A percentile compares a stretch with the other conserved stretches of the same genome.
Conservation (phyloP, 805 yeast genomes). For the Yarrowia divulgata region DNA sequence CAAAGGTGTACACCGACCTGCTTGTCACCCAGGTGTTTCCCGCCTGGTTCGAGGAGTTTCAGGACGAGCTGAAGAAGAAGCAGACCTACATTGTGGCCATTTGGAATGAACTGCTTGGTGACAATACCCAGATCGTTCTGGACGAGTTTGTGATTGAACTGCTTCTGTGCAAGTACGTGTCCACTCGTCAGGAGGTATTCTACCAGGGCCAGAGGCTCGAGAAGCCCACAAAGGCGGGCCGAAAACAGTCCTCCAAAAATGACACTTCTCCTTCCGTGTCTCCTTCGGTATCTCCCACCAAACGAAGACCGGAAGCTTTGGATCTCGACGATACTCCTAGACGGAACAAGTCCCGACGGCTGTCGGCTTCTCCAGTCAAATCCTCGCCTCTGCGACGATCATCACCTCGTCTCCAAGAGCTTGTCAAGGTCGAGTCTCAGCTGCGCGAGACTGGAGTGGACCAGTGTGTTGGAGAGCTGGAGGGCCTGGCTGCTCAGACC, state of each 20-base stretch:
- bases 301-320: neutral
- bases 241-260: neutral
- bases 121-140: neutral
- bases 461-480: neutral
- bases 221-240: neutral
- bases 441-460: neutral
- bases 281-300: slow-evolving; percentile 10
- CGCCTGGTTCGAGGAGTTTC: slow-evolving; percentile 6
- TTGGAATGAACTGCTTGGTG: slow-evolving; percentile 22
- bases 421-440: neutral
- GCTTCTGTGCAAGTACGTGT: slow-evolving; percentile 14
- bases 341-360: slow-evolving; percentile 5
- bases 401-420: slow-evolving; percentile 3
- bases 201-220: slow-evolving; percentile 14
- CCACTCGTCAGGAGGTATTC: slow-evolving; percentile 24
- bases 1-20: neutral
- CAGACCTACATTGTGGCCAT: neutral
- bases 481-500: neutral
- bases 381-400: slow-evolving; percentile 9
- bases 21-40: slow-evolving; percentile 2
- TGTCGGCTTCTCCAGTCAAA: slow-evolving; percentile 13
- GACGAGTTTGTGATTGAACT: neutral
- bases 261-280: neutral
- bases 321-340: slow-evolving; percentile 1
- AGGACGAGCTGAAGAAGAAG: slow-evolving; percentile 17